Evolutionary conservation across 306 rosid genomes (phyloP).

Genomic region (Medicago truncatula): DNA sequence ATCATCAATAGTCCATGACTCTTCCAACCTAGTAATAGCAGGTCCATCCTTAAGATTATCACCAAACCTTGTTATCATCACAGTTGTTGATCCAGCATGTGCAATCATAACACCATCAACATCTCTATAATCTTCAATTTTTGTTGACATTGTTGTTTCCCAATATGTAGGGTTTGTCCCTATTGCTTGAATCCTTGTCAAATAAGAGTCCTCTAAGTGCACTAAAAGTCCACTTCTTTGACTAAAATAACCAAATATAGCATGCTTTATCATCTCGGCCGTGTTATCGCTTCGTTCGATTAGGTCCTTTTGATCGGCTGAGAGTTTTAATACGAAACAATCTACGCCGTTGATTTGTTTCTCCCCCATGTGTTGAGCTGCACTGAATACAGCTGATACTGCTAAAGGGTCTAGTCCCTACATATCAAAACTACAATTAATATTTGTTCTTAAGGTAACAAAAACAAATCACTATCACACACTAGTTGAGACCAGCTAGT

Average conservation of each 20-base stretch:
- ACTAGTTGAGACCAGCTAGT: not conserved
- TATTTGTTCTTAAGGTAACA: slow-evolving; percentile 4
- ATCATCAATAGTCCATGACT: slow-evolving; percentile 87
- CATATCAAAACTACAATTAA: not conserved
- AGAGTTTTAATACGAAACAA: slow-evolving; percentile 79
- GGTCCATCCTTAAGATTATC: slow-evolving; percentile 76
- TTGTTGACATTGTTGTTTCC: slow-evolving; percentile 94
- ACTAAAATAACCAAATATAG: slow-evolving; percentile 84
- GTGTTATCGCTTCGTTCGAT: slow-evolving; percentile 81
- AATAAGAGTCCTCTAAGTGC: slow-evolving; percentile 77
- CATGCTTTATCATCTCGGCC: slow-evolving; percentile 93
- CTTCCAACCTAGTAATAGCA: slow-evolving; percentile 72
- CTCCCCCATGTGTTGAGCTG: slow-evolving; percentile 89
- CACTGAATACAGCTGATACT: slow-evolving; percentile 71
- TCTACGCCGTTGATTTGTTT: slow-evolving; percentile 67
- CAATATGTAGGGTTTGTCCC: slow-evolving; percentile 83
- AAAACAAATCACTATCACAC: not conserved
- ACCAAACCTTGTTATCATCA: slow-evolving; percentile 74
- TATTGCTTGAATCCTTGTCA: slow-evolving; percentile 88
- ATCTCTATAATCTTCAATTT: slow-evolving; percentile 69
- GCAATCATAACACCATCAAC: slow-evolving; percentile 86
- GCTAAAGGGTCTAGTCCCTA: slow-evolving; percentile 94
- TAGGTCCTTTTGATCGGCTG: slow-evolving; percentile 77
- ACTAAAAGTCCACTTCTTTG: slow-evolving; percentile 84
- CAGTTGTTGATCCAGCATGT: slow-evolving; percentile 75